Conservation (phyloP, 768 basidiomycete genomes). For the Hygrocybe coccinea region DNA sequence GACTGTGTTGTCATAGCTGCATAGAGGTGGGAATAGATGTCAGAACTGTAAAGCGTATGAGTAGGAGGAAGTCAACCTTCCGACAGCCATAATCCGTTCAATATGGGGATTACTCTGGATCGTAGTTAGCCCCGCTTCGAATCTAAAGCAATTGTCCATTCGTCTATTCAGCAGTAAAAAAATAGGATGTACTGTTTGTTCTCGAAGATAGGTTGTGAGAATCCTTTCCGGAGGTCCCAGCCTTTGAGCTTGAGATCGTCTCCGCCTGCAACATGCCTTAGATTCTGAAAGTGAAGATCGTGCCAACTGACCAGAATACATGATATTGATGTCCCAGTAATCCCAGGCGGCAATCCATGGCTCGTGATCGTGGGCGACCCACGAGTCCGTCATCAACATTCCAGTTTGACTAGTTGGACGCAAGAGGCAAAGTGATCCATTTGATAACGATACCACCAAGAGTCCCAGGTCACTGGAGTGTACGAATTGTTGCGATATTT, state of each 20-base stretch:
- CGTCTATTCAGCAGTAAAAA: too few relatives aligned
- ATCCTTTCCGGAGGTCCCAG: constrained; percentile 80
- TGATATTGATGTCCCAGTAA: constrained; percentile 70
- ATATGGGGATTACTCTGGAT: constrained; percentile 79
- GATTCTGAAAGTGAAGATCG: background rate
- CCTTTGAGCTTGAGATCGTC: constrained; percentile 87
- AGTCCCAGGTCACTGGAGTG: constrained; percentile 44
- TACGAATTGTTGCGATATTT: background rate
- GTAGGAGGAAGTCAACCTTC: constrained; percentile 53
- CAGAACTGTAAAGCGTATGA: background rate
- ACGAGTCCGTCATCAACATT: constrained; percentile 48
- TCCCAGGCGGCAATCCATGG: constrained; percentile 94
- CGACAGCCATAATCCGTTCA: constrained; percentile 83
- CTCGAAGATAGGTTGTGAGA: constrained; percentile 52
- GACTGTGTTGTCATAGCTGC: constrained; percentile 79
- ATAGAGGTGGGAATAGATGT: background rate
- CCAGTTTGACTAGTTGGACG: constrained; percentile 41
- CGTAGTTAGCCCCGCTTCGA: constrained; percentile 87
- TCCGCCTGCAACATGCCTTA: constrained; percentile 57
- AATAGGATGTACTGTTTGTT: constrained; percentile 58
- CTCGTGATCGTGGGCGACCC: constrained; percentile 90
- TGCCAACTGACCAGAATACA: constrained; percentile 72
- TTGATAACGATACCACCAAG: constrained; percentile 77
- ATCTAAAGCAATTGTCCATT: constrained; percentile 45
- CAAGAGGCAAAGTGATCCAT: constrained; percentile 66